Evolutionary conservation across 306 rosid species (phyloP).

Genomic region (Pyrus betulifolia): DNA sequence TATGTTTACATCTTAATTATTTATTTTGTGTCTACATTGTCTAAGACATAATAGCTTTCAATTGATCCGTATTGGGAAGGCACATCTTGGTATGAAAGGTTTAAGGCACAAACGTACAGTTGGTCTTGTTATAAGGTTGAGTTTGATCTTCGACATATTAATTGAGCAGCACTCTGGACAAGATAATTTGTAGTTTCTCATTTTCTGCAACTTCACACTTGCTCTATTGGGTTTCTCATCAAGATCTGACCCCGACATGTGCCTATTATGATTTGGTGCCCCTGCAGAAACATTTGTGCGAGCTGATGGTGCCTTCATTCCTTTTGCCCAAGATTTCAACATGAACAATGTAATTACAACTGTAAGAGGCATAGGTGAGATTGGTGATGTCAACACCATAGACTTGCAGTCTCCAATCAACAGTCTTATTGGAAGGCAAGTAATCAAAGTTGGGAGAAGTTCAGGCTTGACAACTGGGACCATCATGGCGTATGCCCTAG

Average conservation of each 20-base stretch:
- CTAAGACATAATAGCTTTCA: background rate
- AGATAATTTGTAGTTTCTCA: constrained; percentile 19
- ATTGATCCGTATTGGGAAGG: background rate
- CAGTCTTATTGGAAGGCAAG: constrained; percentile 90
- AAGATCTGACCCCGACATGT: constrained; percentile 8
- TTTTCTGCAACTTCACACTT: constrained; percentile 12
- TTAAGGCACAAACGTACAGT: background rate
- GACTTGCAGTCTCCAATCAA: constrained; percentile 90
- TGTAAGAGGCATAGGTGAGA: constrained; percentile 80
- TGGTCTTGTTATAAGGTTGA: background rate
- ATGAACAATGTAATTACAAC: constrained; percentile 57
- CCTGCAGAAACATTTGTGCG: constrained; percentile 96
- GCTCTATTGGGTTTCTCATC: constrained; percentile 19
- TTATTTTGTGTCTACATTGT: background rate
- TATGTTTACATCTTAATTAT: background rate
- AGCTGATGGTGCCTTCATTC: constrained; percentile 98
- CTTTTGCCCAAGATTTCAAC: constrained; percentile 80
- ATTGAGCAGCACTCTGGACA: background rate
- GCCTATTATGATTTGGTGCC: constrained; percentile 29
- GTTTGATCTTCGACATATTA: background rate
- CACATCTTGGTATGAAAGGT: background rate
- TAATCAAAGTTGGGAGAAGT: constrained; percentile 95
- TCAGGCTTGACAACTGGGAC: constrained; percentile 95
- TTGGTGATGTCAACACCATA: constrained; percentile 77
- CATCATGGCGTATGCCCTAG: constrained; percentile 90